Percentiles rank a stretch among this genome's conserved stretches.
phyloP scores from a whole-genome alignment of 352 stramenopile genomes.

The Phytophthora melonis region DNA sequence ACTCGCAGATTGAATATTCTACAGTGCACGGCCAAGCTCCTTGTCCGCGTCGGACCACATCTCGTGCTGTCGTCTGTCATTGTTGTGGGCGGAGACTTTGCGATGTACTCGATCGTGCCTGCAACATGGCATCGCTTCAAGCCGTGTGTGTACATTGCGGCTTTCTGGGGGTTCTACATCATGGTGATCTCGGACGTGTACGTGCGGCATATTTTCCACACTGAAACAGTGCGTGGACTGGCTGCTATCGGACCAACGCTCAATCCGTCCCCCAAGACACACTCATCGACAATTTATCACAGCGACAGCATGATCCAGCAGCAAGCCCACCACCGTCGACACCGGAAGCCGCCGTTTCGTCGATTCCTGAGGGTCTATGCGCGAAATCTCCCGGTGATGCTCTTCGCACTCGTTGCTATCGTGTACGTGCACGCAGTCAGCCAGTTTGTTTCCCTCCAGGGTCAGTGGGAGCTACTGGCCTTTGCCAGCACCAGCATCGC shows the following conservation, averaged over 20 bases:
- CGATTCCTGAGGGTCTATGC: constrained; percentile 17
- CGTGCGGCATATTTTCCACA: constrained; percentile 19
- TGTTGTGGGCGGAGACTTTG: constrained; percentile 16
- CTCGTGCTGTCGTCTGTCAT: constrained; percentile 12
- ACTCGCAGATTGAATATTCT: constrained; percentile 12
- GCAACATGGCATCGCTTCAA: constrained; percentile 25
- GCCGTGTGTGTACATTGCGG: constrained; percentile 28
- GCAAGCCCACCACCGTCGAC: neutral
- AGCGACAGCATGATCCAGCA: neutral
- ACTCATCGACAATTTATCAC: neutral
- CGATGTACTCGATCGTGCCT: constrained; percentile 10
- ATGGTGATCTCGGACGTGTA: constrained; percentile 21
- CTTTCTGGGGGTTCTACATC: constrained; percentile 29
- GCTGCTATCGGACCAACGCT: neutral
- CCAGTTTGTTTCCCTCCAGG: neutral
- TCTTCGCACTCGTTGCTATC: constrained; percentile 12
- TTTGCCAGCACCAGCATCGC: constrained; percentile 12
- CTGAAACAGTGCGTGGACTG: constrained; percentile 18
- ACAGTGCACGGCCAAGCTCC: constrained; percentile 16
- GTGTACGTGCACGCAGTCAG: constrained; percentile 6
- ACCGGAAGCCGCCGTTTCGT: constrained; percentile 3
- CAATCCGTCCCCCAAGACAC: neutral
- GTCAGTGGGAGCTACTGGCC: neutral
- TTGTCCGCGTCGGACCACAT: neutral
- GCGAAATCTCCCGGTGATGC: constrained; percentile 20